These are phyloP conservation scores for Phtheirospermum japonicum DNA, from an alignment of 257 asterid species.

Conservation along the genomic window DNA sequence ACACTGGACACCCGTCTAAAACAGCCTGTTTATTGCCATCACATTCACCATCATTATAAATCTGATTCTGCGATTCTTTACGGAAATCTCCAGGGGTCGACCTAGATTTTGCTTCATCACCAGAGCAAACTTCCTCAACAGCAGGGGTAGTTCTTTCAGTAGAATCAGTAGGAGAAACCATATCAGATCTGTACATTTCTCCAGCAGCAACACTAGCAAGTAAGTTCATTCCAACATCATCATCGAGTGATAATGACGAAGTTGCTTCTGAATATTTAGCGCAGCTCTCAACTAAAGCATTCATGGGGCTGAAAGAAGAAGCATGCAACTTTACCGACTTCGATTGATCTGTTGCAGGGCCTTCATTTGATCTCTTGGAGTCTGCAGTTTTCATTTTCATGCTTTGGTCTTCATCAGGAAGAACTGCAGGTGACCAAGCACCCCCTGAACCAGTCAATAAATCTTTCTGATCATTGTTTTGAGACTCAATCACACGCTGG, in stretches of 20 bases:
- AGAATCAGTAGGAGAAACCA: slow-evolving; percentile 37
- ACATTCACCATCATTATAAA: slow-evolving; percentile 25
- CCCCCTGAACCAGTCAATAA: slow-evolving; percentile 43
- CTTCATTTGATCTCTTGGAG: slow-evolving; percentile 37
- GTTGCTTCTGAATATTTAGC: slow-evolving; percentile 50
- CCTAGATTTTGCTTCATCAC: slow-evolving; percentile 37
- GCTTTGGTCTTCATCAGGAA: slow-evolving; percentile 50
- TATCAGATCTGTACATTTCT: slow-evolving; percentile 49
- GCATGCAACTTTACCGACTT: slow-evolving; percentile 46
- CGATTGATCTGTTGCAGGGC: slow-evolving; percentile 31
- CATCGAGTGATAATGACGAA: slow-evolving; percentile 43
- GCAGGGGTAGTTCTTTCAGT: slow-evolving; percentile 33
- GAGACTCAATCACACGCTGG: slow-evolving; percentile 34
- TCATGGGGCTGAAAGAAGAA: slow-evolving; percentile 55
- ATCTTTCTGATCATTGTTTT: slow-evolving; percentile 48
- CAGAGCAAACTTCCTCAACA: slow-evolving; percentile 37
- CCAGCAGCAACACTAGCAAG: slow-evolving; percentile 68
- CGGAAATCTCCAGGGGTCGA: slow-evolving; percentile 25
- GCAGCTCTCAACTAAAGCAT: slow-evolving; percentile 65
- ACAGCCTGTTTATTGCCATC: slow-evolving; percentile 36
- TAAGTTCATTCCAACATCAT: slow-evolving; percentile 60
- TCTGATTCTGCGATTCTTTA: slow-evolving; percentile 19
- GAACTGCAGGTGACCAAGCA: slow-evolving; percentile 39
- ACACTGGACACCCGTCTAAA: slow-evolving; percentile 31
- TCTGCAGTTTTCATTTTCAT: slow-evolving; percentile 36